Conservation (phyloP, 805 yeast genomes). For the Candida manassasensis region DNA sequence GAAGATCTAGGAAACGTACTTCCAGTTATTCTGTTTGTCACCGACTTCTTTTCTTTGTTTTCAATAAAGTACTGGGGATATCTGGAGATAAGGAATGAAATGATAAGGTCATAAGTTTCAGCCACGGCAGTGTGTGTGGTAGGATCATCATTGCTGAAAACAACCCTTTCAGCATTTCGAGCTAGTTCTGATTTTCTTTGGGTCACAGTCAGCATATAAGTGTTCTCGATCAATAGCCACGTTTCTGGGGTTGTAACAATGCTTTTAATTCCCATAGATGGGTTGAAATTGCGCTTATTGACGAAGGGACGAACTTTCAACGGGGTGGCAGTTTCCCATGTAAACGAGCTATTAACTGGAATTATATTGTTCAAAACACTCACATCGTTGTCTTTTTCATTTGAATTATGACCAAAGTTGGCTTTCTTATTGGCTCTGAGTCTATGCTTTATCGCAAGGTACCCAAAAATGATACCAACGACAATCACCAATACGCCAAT, state of each 20-base stretch:
- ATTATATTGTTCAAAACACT: too few species aligned
- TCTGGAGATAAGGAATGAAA: constrained; percentile 37
- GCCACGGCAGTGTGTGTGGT: constrained; percentile 31
- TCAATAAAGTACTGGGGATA: constrained; percentile 51
- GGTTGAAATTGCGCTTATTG: constrained; percentile 31
- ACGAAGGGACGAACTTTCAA: constrained; percentile 35
- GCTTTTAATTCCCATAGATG: constrained; percentile 31
- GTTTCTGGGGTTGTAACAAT: constrained; percentile 39
- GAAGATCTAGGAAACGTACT: constrained; percentile 30
- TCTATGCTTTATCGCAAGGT: too few species aligned
- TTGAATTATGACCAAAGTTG: too few species aligned
- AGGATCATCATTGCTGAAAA: constrained; percentile 18
- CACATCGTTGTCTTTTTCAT: too few species aligned
- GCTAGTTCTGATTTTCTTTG: constrained; percentile 31
- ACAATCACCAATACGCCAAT: too few species aligned
- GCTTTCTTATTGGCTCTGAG: too few species aligned
- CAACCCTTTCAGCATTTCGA: constrained; percentile 26
- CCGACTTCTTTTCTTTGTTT: constrained; percentile 14
- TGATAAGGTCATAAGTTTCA: constrained; percentile 46
- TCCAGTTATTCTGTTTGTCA: constrained; percentile 38
- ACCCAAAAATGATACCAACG: too few species aligned
- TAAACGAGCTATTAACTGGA: too few species aligned
- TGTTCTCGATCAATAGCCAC: constrained; percentile 58
- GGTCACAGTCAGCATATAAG: constrained; percentile 45
- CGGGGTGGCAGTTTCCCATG: constrained; percentile 43